Evolutionary conservation across 192 early-diverging fungal species (phyloP).

Genomic region (Linderina pennispora): DNA sequence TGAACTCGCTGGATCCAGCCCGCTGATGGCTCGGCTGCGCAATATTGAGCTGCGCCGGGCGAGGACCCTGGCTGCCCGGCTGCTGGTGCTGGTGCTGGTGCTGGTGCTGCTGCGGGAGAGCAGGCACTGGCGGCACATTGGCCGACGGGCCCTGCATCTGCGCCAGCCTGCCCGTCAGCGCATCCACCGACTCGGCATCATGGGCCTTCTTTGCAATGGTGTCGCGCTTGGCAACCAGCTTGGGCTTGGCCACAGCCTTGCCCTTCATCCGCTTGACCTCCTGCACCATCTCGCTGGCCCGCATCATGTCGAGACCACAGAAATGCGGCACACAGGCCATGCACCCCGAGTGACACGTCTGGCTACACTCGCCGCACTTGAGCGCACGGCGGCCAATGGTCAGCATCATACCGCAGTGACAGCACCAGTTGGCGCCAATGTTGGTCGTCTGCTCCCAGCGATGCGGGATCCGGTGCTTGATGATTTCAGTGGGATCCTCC

Average conservation of each 20-base stretch:
- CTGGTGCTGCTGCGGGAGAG: slow-evolving; percentile 8
- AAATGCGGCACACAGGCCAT: slow-evolving; percentile 82
- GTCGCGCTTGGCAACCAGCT: slow-evolving; percentile 42
- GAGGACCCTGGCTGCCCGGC: slow-evolving; percentile 6
- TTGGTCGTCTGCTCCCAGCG: slow-evolving; percentile 84
- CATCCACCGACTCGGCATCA: slow-evolving; percentile 17
- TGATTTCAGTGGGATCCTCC: slow-evolving; percentile 63
- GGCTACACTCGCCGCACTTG: slow-evolving; percentile 71
- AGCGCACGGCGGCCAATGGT: slow-evolving; percentile 58
- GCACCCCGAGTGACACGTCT: slow-evolving; percentile 80
- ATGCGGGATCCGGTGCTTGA: slow-evolving; percentile 88
- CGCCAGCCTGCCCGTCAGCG: slow-evolving; percentile 21
- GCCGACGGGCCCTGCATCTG: slow-evolving; percentile 29
- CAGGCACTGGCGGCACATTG: slow-evolving; percentile 3
- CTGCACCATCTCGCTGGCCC: slow-evolving; percentile 80
- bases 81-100: slow-evolving; percentile 1
- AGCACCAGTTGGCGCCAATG: slow-evolving; percentile 90
- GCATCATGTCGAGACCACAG: slow-evolving; percentile 83
- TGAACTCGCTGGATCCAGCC: slow-evolving; percentile 42
- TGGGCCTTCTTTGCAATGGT: slow-evolving; percentile 28
- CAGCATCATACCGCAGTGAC: slow-evolving; percentile 96
- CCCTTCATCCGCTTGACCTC: slow-evolving; percentile 67
- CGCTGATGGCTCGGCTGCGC: slow-evolving; percentile 31
- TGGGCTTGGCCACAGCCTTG: slow-evolving; percentile 21
- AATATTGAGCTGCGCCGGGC: too few species aligned